These are phyloP conservation scores for Macrophomina tecta DNA, from an alignment of 2,329 filamentous ascomycete genomes.

Conservation along the genomic window DNA sequence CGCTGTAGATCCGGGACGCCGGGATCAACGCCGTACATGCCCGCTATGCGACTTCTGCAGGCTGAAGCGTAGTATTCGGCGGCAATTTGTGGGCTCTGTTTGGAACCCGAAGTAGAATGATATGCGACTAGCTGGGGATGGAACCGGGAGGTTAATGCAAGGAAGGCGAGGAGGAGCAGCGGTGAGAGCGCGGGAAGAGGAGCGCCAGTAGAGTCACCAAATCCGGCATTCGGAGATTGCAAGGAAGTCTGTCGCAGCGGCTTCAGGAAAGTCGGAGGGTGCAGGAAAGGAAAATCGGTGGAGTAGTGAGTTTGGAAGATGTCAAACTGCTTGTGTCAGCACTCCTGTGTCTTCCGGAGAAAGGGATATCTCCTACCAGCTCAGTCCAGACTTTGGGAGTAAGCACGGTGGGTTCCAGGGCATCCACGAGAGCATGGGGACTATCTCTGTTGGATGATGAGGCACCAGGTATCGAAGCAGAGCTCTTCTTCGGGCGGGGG, in stretches of 20 bases:
- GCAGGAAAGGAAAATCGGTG: constrained; percentile 74
- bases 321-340: constrained; percentile 54
- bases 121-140: constrained; percentile 64
- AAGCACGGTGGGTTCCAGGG: constrained; percentile 66
- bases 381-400: constrained; percentile 71
- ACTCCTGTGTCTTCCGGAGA: constrained; percentile 25
- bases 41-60: constrained; percentile 59
- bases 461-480: constrained; percentile 42
- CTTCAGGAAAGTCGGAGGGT: constrained; percentile 66
- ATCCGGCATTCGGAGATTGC: constrained; percentile 36
- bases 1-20: constrained; percentile 65
- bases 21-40: constrained; percentile 54
- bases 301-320: constrained; percentile 75
- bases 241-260: constrained; percentile 47
- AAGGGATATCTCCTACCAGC: constrained; percentile 42
- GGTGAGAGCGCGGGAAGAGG: constrained; percentile 39
- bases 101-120: constrained; percentile 58
- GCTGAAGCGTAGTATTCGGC: constrained; percentile 70
- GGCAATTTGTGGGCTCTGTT: constrained; percentile 61
- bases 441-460: constrained; percentile 54
- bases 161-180: constrained; percentile 67
- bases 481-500: constrained; percentile 46
- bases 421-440: constrained; percentile 57
- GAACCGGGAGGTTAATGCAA: constrained; percentile 73
- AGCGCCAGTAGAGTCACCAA: constrained; percentile 36